These are phyloP conservation scores for Cyberlindnera meyerae DNA, from an alignment of 805 yeast species.

Conservation along the genomic window DNA sequence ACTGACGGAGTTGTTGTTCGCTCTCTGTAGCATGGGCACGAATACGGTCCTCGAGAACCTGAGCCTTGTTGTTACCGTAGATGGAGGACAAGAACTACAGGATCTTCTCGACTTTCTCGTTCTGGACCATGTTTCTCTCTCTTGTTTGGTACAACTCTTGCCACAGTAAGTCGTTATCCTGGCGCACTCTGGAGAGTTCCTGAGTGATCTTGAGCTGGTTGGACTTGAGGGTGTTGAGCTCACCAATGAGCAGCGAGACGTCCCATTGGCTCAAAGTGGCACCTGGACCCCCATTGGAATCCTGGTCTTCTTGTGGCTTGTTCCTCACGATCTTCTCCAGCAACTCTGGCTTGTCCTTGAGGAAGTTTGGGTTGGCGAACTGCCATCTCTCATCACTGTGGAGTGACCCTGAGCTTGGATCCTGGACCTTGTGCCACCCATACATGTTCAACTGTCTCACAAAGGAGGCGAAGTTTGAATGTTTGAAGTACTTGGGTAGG, in stretches of 20 bases:
- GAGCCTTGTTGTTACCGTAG: conserved; percentile 24
- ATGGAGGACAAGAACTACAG: conserved; percentile 81
- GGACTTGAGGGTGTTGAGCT: conserved; percentile 47
- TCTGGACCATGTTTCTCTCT: conserved; percentile 80
- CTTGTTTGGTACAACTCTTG: conserved; percentile 78
- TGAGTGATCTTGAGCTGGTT: conserved; percentile 80
- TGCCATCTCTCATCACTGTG: conserved; percentile 80
- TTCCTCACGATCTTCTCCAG: conserved; percentile 83
- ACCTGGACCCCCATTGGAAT: conserved; percentile 9
- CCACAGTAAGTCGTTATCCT: conserved; percentile 90
- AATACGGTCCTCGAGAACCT: conserved; percentile 20
- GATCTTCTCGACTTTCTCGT: conserved; percentile 83
- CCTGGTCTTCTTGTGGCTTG: conserved; percentile 31
- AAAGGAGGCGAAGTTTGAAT: conserved; percentile 90
- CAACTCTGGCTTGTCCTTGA: conserved; percentile 74
- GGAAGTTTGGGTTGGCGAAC: conserved; percentile 78
- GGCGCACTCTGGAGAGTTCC: conserved; percentile 75
- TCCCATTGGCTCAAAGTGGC: conserved; percentile 1
- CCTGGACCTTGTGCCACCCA: conserved; percentile 99
- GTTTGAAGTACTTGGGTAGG: conserved; percentile 90
- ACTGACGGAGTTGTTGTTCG: conserved; percentile 1
- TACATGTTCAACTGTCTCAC: conserved; percentile 97
- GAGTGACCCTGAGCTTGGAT: conserved; percentile 71
- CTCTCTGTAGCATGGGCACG: not conserved
- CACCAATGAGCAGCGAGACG: conserved; percentile 39